A percentile compares a stretch with the other conserved stretches of the same genome.
Evolutionary conservation across 345 rosid genomes (phyloP).

Genomic region (Triadica sebifera): DNA sequence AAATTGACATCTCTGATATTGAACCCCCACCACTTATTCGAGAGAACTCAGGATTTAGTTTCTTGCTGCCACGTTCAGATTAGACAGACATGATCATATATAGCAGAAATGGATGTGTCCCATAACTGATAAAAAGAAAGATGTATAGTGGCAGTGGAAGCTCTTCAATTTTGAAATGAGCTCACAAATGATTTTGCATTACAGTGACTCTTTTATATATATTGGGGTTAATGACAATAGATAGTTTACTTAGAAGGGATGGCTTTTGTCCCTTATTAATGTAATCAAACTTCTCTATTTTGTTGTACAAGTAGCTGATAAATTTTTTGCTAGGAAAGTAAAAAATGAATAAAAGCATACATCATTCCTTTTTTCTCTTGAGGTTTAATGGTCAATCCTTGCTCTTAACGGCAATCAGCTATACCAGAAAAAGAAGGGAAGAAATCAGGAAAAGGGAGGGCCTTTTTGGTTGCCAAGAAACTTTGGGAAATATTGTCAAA

Average conservation of each 20-base stretch:
- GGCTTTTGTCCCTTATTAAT: conserved; percentile 23
- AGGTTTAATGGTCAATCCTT: too few species aligned
- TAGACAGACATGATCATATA: conserved; percentile 9
- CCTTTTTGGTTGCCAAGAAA: too few species aligned
- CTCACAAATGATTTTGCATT: conserved; percentile 9
- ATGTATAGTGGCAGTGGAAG: conserved; percentile 27
- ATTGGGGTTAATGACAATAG: background rate
- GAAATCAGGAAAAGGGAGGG: too few species aligned
- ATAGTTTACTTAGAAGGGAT: conserved; percentile 32
- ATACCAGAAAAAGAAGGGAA: too few species aligned
- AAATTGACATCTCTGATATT: conserved; percentile 74
- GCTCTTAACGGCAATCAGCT: too few species aligned
- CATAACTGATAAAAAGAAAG: conserved; percentile 10
- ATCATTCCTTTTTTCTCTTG: background rate
- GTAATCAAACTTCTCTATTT: conserved; percentile 18
- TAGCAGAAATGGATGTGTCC: conserved; percentile 3
- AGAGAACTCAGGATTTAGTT: conserved; percentile 88
- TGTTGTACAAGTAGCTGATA: conserved; percentile 33
- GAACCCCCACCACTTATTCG: conserved; percentile 87
- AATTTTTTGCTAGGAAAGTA: background rate
- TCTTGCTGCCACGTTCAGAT: conserved; percentile 75
- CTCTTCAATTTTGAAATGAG: conserved; percentile 7
- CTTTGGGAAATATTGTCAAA: too few species aligned
- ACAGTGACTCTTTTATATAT: conserved; percentile 14
- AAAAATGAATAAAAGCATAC: conserved; percentile 10